Evolutionary conservation across 345 rosid genomes (phyloP), one percentile per base, ranked within the genome.

Genomic region (Boechera retrofracta): DNA sequence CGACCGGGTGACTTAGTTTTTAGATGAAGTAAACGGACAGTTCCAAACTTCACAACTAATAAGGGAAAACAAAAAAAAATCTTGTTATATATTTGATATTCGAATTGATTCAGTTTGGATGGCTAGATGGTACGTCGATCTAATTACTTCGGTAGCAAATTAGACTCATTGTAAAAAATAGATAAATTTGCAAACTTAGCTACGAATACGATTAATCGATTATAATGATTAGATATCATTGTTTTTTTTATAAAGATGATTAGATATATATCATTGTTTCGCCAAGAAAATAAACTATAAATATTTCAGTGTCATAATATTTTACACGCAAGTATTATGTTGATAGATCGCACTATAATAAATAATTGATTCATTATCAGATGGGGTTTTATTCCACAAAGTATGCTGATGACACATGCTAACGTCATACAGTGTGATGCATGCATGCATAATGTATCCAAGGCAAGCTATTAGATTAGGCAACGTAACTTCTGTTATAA

Each of bases 321-420:
- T 29, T 47, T 18, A 74, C 29, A 55, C 28, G 36, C 38, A 31
- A 44, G 29, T 65, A 21, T 55, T 54, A 10, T 41, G 47, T 64
- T 31, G 70, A 18, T 29, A 29, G 51, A 52, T 16, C 29, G 28
- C 42, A 38, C 55, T 54, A 32, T 54, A 36, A 64, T 18, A 64
- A 10, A 16, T 39, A 42, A 44, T 31, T 52, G 28, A 24, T 56
- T 45, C 18, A 64, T 39, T 6, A 33, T 29, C 42, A 11, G 44
- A 31, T 31, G 15, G 24, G 10, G 6, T 45, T 58, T 39, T 29
- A 32, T 55, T 73, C 71, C 64, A 74, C 66, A 74, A 55, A 9
- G n/a, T 35, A 1, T 21, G 55, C 24, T 39, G 12, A 64, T 35
- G 11, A 41, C 53, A 31, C 4, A 32, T 18, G 47, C 11, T 74